phyloP scores from a whole-genome alignment of 169 alveolate species.

The Perkinsus olseni region DNA sequence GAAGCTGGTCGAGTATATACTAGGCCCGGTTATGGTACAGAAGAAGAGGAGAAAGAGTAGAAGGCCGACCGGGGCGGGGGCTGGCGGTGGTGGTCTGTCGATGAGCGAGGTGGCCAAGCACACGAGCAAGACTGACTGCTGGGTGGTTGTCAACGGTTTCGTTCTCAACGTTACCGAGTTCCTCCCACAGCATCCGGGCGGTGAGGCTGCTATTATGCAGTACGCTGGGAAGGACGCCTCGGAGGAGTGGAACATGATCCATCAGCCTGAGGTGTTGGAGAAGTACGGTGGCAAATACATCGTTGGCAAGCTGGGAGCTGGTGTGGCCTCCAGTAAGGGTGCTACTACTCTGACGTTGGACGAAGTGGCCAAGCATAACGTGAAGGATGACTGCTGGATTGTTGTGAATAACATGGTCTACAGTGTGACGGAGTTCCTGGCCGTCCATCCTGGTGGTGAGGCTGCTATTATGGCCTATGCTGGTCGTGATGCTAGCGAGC shows the following conservation, averaged over 20 bases:
- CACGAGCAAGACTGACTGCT: slow-evolving; percentile 39
- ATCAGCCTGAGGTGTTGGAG: background rate
- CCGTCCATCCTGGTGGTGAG: slow-evolving; percentile 58
- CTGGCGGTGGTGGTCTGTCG: no score
- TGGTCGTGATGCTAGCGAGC: slow-evolving; percentile 27
- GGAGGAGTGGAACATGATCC: background rate
- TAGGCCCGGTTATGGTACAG: background rate
- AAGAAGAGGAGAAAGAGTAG: background rate
- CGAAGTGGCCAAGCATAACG: slow-evolving; percentile 44
- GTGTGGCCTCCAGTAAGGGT: background rate
- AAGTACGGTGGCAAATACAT: background rate
- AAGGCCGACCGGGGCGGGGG: background rate
- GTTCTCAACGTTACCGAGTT: slow-evolving; percentile 52
- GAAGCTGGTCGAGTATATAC: background rate
- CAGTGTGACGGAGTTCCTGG: slow-evolving; percentile 46
- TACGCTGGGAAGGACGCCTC: slow-evolving; percentile 38
- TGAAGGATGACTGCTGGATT: slow-evolving; percentile 50
- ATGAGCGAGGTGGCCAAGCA: slow-evolving; percentile 42
- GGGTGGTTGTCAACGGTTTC: slow-evolving; percentile 52
- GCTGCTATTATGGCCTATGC: slow-evolving; percentile 40
- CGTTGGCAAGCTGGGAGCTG: background rate
- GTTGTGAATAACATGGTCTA: slow-evolving; percentile 49
- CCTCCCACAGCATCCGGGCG: slow-evolving; percentile 56
- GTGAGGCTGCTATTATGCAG: slow-evolving; percentile 39
- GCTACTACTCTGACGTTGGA: background rate